Percentiles rank a stretch among this genome's conserved stretches.
phyloP scores from a whole-genome alignment of 2,329 filamentous ascomycete genomes.

The Hymenoscyphus albidus region DNA sequence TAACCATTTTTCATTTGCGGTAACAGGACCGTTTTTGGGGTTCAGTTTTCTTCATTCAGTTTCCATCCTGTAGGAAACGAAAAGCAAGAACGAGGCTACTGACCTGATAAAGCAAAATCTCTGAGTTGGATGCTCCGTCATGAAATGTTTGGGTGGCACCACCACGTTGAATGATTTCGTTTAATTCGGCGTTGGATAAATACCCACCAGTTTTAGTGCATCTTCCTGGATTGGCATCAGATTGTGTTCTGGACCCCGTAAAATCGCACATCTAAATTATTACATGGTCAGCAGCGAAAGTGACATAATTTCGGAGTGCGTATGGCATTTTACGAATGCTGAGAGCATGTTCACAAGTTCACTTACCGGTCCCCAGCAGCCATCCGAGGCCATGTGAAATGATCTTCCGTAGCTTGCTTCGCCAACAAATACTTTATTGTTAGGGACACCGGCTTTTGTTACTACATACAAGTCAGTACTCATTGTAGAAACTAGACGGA shows the following conservation, averaged over 20 bases:
- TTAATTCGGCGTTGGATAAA: conserved; percentile 33
- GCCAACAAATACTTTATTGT: conserved; percentile 35
- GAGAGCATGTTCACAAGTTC: too few relatives aligned
- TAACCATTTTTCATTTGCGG: too few relatives aligned
- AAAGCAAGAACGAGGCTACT: too few relatives aligned
- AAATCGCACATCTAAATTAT: conserved; percentile 25
- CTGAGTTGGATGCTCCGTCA: conserved; percentile 24
- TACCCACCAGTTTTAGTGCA: conserved; percentile 36
- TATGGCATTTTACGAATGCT: too few relatives aligned
- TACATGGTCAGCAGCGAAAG: too few relatives aligned
- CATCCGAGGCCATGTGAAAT: conserved; percentile 33
- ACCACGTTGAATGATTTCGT: not conserved
- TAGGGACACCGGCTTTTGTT: conserved; percentile 35
- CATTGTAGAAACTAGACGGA: too few relatives aligned
- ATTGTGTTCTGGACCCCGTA: conserved; percentile 22
- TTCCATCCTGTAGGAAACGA: too few relatives aligned
- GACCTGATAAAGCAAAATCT: conserved; percentile 17
- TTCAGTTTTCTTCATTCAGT: too few relatives aligned
- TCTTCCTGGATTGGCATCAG: conserved; percentile 28
- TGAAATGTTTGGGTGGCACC: conserved; percentile 7
- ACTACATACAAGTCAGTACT: too few relatives aligned
- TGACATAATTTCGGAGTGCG: too few relatives aligned
- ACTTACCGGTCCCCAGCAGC: conserved; percentile 21
- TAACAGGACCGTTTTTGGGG: too few relatives aligned
- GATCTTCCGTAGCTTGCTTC: conserved; percentile 35